These are phyloP conservation scores for Trifolium repens DNA, from an alignment of 306 rosid species.

Conservation along the genomic window DNA sequence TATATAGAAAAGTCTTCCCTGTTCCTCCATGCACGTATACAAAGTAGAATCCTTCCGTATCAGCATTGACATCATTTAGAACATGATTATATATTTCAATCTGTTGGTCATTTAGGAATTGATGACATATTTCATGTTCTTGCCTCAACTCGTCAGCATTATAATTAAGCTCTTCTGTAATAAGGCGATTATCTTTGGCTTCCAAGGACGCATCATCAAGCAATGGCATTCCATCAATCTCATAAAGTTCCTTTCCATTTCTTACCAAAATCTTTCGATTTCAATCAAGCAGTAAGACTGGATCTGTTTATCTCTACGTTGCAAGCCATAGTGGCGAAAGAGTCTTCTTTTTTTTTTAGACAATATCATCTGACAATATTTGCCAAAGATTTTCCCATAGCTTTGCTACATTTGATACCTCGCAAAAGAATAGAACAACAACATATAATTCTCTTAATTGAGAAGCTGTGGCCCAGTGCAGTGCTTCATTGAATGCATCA, in stretches of 20 bases:
- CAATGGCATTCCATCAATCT: not conserved
- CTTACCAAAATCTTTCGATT: not conserved
- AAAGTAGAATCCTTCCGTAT: no score
- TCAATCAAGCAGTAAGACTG: not conserved
- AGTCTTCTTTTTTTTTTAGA: not conserved
- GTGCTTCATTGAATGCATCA: not conserved
- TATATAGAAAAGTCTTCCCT: no score
- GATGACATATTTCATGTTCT: not conserved
- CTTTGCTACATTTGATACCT: not conserved
- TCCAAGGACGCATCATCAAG: not conserved
- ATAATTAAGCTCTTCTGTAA: not conserved
- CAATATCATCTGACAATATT: not conserved
- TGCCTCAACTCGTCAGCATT: not conserved
- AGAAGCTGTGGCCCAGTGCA: not conserved
- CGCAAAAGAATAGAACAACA: not conserved
- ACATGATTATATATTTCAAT: not conserved
- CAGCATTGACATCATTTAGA: no score
- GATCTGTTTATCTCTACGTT: not conserved
- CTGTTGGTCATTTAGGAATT: not conserved
- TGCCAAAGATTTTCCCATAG: not conserved
- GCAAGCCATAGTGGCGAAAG: not conserved
- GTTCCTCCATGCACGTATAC: no score
- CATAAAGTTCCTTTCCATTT: not conserved
- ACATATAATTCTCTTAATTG: not conserved
- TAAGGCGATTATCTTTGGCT: not conserved